Base-by-base conservation (phyloP, 768 basidiomycete species). In the Exidia glandulosa region DNA sequence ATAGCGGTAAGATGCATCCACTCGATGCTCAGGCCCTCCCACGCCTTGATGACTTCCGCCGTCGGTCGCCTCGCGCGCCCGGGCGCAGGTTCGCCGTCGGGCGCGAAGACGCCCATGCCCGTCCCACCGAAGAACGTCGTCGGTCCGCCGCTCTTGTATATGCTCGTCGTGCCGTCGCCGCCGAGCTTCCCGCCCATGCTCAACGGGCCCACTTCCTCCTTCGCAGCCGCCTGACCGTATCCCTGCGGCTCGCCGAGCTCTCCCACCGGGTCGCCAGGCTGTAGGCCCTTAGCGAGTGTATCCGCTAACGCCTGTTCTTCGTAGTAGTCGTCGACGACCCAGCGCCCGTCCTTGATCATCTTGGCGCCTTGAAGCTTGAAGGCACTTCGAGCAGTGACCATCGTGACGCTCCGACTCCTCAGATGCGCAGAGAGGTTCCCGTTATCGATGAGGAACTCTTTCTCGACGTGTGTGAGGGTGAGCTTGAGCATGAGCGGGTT, bases 311-410 rank as follows among this genome's bases (percentile, higher is more conserved):
- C 81, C 60, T 88, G 88, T 41, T 87, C 88, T 71, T 99, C 96
- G 73, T 91, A 92, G 70, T 99, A 99, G 73, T 98, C 96, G 68
- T 98, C 96, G 6, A 82, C 81, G 1, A 98, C 86, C 88, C 94
- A 95, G 68, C 82, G 78, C 1, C 95, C 96, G 59, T 93, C 94
- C 60, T 87, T 73, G 57, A 99, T 78, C 79, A 88, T 89, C 70
- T 94, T 93, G 19, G 90, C 85, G 14, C 96, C 95, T 74, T 96
- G 91, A 4, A 94, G 77, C 72, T 96, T 97, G 78, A 84, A 99
- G 10, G 90, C 90, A 65, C 94, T 97, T 56, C 94, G 80, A 31
- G 92, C 90, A 30, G 92, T 88, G 61, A 97, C 84, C 62, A 98
- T 83, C 5, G 96, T 97, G 58, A 98, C 94, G 67, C 89, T 94